Evolutionary conservation across 257 asterid genomes (phyloP), one percentile per base, ranked within the genome.

Genomic region (Lantana camara): DNA sequence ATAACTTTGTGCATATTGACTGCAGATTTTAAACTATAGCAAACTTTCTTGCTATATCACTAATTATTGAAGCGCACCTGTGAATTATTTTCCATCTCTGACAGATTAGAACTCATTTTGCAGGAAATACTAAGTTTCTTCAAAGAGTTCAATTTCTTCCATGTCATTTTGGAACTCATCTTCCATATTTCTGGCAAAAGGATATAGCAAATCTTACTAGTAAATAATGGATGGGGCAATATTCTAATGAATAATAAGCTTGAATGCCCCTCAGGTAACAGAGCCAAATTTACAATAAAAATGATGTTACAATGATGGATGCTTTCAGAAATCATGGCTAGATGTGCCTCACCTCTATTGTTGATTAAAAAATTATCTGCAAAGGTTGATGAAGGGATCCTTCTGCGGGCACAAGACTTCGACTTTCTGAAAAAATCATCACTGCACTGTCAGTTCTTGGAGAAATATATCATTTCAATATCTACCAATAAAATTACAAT

Each of bases 151-250:
- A 72, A 60, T 69, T 73, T 64, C 77, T 71, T 35, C 69, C 64
- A 20, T 64, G 65, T 71, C 72, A 52, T 71, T 73, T 68, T 75
- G 76, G 75, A 79, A 51, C 52, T 59, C 60, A 62, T 47, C 69
- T 73, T 77, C 82, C 80, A 60, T 53, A 73, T 80, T 55, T 80
- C 96, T 91, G 69, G 57, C 53, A 80, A 83, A 67, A 45, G 14
- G 66, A 37, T 49, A 17, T 69, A 38, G 61, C 44, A 29, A 64
- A 48, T 66, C 44, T 49, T 63, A 37, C 17, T 57, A 64, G 62
- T 30, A 48, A 20, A 20, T 12, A 47, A 54, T 49, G 30, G 53
- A 30, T 50, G 44, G 34, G 2, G 32, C 13, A 61, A 45, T 52
- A 60, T 20, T 21, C 14, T 60, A 53, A 47, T 53, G 12, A 34